Percentiles rank a stretch among this genome's conserved stretches.
Evolutionary conservation across 495 filamentous ascomycete genomes (phyloP).

Genomic region (Penicillium pulvis): DNA sequence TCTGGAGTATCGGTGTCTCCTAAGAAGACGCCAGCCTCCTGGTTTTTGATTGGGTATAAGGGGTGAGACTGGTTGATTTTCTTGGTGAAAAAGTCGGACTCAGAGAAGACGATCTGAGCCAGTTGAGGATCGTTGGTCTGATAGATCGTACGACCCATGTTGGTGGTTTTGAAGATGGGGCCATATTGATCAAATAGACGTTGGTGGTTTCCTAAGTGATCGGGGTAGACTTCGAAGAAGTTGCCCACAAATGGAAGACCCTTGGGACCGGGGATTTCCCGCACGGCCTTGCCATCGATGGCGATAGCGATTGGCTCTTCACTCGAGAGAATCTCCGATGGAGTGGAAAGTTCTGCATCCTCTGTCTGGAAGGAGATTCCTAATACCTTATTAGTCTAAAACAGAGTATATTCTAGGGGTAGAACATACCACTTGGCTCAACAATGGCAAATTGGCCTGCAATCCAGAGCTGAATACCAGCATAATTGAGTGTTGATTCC

Average conservation of each 20-base stretch:
- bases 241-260: constrained; percentile 53
- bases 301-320: constrained; percentile 32
- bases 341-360: constrained; percentile 23
- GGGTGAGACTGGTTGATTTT: constrained; percentile 52
- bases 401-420: neutral
- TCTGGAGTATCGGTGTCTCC: constrained; percentile 50
- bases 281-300: constrained; percentile 43
- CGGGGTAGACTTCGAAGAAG: constrained; percentile 57
- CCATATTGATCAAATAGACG: constrained; percentile 56
- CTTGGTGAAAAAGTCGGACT: constrained; percentile 54
- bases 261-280: constrained; percentile 44
- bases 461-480: constrained; percentile 40
- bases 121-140: constrained; percentile 51
- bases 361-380: constrained; percentile 41
- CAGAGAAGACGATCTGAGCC: constrained; percentile 39
- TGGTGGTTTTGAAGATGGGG: constrained; percentile 54
- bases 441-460: constrained; percentile 49
- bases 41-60: constrained; percentile 43
- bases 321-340: constrained; percentile 31
- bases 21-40: constrained; percentile 49
- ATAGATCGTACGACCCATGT: constrained; percentile 52
- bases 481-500: constrained; percentile 30
- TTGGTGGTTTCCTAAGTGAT: constrained; percentile 59
- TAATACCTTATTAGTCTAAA: constrained; percentile 4
- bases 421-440: constrained; percentile 23